Conservation (phyloP, 805 yeast species). For the Sporopachydermia quercuum region DNA sequence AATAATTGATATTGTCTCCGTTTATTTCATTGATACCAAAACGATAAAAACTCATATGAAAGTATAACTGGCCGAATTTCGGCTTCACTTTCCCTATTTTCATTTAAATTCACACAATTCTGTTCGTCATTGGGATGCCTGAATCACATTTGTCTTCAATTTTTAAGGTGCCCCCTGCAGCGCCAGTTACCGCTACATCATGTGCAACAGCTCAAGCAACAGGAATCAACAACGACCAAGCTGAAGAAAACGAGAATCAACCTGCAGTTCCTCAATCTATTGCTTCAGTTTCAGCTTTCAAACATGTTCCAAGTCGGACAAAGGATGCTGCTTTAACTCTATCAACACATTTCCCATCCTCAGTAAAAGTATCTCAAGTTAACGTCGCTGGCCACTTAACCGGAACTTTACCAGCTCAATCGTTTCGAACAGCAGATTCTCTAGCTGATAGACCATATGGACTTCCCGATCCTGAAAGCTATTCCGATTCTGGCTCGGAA, state of each 20-base stretch:
- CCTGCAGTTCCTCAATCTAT: not conserved
- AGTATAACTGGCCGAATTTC: too few relatives aligned
- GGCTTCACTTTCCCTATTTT: too few relatives aligned
- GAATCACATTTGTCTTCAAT: not conserved
- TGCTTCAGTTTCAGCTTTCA: not conserved
- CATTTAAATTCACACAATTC: too few relatives aligned
- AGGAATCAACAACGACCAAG: not conserved
- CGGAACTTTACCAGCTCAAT: not conserved
- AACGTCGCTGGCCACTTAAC: not conserved
- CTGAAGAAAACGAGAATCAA: too few relatives aligned
- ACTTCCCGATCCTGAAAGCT: not conserved
- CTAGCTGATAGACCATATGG: not conserved
- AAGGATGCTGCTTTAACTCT: not conserved
- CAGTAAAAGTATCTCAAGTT: not conserved
- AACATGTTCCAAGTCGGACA: not conserved
- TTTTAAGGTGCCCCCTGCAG: not conserved
- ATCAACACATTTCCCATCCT: not conserved
- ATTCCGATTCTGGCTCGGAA: conserved; percentile 17
- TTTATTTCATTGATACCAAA: too few relatives aligned
- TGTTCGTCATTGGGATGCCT: too few relatives aligned
- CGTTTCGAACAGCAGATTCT: not conserved
- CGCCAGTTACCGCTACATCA: not conserved
- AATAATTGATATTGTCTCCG: too few relatives aligned
- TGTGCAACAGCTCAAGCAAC: not conserved
- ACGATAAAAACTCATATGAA: too few relatives aligned